Evolutionary conservation across 345 rosid species (phyloP).

Genomic region (Viola odorata): DNA sequence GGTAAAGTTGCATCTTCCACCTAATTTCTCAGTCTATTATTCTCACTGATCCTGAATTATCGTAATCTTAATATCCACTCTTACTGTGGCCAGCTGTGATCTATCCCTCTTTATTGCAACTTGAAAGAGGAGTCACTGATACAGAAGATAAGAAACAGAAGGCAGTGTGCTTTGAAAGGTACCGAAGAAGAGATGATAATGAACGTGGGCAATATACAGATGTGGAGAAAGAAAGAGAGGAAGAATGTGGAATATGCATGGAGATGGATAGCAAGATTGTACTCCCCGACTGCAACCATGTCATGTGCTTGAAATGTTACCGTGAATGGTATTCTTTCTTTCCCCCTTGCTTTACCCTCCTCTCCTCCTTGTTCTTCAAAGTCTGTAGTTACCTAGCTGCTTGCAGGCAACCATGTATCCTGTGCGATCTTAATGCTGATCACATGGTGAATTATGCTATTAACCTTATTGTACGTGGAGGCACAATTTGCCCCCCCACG

Average conservation of each 20-base stretch:
- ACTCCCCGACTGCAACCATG: slow-evolving; percentile 59
- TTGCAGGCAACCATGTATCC: background rate
- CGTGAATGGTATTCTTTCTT: slow-evolving; percentile 44
- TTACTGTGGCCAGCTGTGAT: slow-evolving; percentile 42
- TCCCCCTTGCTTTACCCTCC: slow-evolving; percentile 8
- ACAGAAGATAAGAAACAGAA: slow-evolving; percentile 54
- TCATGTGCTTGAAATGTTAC: slow-evolving; percentile 63
- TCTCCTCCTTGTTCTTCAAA: background rate
- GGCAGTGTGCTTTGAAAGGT: slow-evolving; percentile 49
- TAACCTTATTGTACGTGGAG: background rate
- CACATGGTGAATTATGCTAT: background rate
- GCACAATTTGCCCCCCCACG: no score
- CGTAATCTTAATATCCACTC: slow-evolving; percentile 5
- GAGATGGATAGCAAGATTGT: slow-evolving; percentile 55
- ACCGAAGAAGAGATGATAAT: slow-evolving; percentile 46
- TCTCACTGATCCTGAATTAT: background rate
- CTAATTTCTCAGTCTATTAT: background rate
- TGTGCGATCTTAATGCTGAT: background rate
- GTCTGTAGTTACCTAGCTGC: background rate
- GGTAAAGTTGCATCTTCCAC: slow-evolving; percentile 27
- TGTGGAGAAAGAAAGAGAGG: slow-evolving; percentile 53
- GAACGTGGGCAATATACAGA: slow-evolving; percentile 24
- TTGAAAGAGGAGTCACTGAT: slow-evolving; percentile 51
- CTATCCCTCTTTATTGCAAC: slow-evolving; percentile 62
- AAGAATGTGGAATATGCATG: slow-evolving; percentile 73